Base-by-base conservation (phyloP, 331 rosid species). In the Quercus phellos region DNA sequence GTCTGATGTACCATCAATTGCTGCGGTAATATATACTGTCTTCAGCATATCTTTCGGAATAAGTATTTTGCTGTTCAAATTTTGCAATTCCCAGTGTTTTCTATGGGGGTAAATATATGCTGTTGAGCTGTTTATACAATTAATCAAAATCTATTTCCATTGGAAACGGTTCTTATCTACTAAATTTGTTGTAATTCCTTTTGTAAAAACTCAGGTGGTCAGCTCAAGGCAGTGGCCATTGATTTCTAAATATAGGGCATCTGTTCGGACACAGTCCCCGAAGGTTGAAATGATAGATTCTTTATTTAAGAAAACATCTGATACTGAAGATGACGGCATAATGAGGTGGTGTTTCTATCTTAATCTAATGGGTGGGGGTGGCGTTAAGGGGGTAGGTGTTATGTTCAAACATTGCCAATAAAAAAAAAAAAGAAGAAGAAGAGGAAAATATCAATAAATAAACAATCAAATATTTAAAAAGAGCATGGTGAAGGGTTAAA, bases 241-340 rank as follows among this genome's bases (percentile, higher is more conserved):
- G 56, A 95, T 95, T 54, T 95, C 99, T 2, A 92, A 90, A 46
- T 95, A 95, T 35, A 83, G 96, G 75, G 99, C 99, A 2, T 80
- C 90, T 27, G 94, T 95, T 32, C 91, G 98, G 4, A 91, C 97
- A 0, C 98, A 95, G 72, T 93, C 98, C 30, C 91, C 98, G 0
- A 95, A 88, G 85, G 88, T 87, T n/a, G 98, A 95, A 77, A 95
- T 95, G 98, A 93, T 95, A 4, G 99, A 95, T 79, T 88, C 92
- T 6, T 59, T 95, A 30, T 91, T 85, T 71, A 95, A 93, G 86
- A 85, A 75, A 51, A 85, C 84, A 12, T 85, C 94, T 59, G 99
- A 84, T 0, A 81, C 83, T 0, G 90, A 84, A 19, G 99, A 95
- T 82, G 94, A 95, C 6, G 99, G 98, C n/a, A 95, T 93, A 0